Percentiles rank a stretch among this genome's conserved stretches.
Evolutionary conservation across 208 protist genomes (phyloP).

Genomic region (Novymonas esmeraldas): DNA sequence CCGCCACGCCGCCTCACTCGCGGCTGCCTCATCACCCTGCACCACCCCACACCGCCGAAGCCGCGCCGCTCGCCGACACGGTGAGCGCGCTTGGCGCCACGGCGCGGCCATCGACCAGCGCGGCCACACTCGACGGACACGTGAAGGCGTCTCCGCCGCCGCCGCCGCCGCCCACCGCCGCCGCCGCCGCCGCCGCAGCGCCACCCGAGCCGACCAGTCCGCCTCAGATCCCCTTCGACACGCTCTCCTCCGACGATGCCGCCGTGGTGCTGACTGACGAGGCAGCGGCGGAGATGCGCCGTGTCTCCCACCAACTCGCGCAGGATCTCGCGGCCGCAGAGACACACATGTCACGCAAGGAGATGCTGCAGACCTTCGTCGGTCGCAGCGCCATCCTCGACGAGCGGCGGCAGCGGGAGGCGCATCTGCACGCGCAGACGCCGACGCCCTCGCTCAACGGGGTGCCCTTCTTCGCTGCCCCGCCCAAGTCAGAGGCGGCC

Average conservation of each 20-base stretch:
- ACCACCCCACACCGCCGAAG: background rate
- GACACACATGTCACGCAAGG: background rate
- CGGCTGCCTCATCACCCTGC: background rate
- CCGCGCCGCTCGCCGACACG: background rate
- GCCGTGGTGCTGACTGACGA: background rate
- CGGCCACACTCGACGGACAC: background rate
- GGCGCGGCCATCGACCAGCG: background rate
- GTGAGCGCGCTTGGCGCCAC: background rate
- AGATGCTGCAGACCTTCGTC: conserved; percentile 52
- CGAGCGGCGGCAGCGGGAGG: conserved; percentile 44
- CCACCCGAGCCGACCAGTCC: background rate
- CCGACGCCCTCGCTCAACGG: conserved; percentile 11
- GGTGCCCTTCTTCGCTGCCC: background rate
- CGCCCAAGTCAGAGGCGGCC: background rate
- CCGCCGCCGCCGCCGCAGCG: background rate
- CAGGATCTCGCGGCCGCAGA: conserved; percentile 16
- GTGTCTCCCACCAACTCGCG: conserved; percentile 16
- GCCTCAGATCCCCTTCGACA: no score
- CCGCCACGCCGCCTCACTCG: background rate
- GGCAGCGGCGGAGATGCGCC: conserved; percentile 9
- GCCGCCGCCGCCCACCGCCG: background rate
- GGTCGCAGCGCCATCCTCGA: conserved; percentile 66
- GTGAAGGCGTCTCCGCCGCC: background rate
- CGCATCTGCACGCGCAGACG: conserved; percentile 9
- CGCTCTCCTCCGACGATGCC: background rate